Evolutionary conservation across 257 asterid species (phyloP).

Genomic region (Petunia axillaris): DNA sequence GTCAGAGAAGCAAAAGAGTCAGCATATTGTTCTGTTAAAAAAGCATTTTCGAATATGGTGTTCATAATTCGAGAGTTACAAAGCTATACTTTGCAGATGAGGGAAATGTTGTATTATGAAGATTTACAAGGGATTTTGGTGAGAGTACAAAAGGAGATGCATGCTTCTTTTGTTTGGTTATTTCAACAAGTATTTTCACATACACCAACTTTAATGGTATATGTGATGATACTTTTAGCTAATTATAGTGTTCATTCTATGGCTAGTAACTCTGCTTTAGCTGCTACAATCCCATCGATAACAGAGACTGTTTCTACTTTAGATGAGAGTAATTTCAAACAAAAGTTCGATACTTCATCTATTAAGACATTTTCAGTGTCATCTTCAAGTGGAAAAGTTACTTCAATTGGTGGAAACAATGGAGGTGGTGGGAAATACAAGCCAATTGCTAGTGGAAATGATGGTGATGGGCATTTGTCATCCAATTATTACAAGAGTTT

Average conservation of each 20-base stretch:
- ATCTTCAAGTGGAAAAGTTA: constrained; percentile 57
- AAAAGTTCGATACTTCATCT: constrained; percentile 58
- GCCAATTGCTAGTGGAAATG: constrained; percentile 64
- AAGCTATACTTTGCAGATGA: constrained; percentile 72
- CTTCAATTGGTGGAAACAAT: constrained; percentile 60
- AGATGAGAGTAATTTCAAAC: constrained; percentile 38
- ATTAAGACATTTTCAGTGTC: constrained; percentile 50
- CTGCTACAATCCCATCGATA: constrained; percentile 47
- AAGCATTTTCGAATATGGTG: constrained; percentile 94
- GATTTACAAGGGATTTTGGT: constrained; percentile 81
- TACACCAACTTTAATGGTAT: constrained; percentile 90
- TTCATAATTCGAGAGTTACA: constrained; percentile 90
- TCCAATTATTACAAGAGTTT: constrained; percentile 37
- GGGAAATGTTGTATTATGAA: constrained; percentile 68
- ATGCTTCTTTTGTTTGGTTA: constrained; percentile 92
- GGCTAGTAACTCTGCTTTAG: constrained; percentile 59
- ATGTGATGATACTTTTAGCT: constrained; percentile 89
- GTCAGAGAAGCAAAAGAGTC: constrained; percentile 63
- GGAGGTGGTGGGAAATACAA: constrained; percentile 71
- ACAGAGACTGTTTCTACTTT: constrained; percentile 37
- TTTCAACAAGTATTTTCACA: constrained; percentile 92
- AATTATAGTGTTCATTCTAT: constrained; percentile 85
- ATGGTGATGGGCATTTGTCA: constrained; percentile 75
- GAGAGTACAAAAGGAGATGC: constrained; percentile 81
- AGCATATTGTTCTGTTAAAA: constrained; percentile 77